Base-by-base conservation (phyloP, 495 filamentous ascomycete genomes). In the Bryoglossum gracile region DNA sequence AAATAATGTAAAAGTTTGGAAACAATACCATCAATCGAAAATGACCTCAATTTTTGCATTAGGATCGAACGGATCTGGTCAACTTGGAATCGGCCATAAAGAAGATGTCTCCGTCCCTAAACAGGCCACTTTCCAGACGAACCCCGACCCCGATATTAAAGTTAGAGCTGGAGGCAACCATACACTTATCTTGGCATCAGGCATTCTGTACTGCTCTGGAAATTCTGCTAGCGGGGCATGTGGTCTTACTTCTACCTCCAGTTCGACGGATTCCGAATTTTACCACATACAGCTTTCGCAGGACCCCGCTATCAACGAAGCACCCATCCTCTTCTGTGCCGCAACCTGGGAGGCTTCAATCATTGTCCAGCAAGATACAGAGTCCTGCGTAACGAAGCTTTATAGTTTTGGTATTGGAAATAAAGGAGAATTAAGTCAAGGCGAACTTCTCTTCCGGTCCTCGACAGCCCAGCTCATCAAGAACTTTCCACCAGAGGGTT, bases 31-130 rank as follows among this genome's bases (percentile, higher is more conserved):
- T n/a, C n/a, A n/a, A n/a, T 36, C 21, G 25, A 32, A 44, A 48
- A 74, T 74, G 70, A 40, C 65, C 14, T 54, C 61, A 38, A 69
- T 95, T 35, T 87, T 81, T 60, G 81, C 89, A n/a, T 80, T 95
- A 54, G 92, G 92, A 26, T 96, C 91, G 23, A 98, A 96, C 64
- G 82, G 86, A 30, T 86, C 81, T 5, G 87, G 87, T 43, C 92
- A 98, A 61, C 76, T 98, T 28, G 87, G 84, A 28, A 72, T 96
- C 38, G 79, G 79, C 18, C 84, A 90, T 64, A 72, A 66, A 36
- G 73, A 87, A 50, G 89, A 95, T 62, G 77, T 84, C 10, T 82
- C 81, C 3, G 64, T 68, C 0, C 88, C 89, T 3, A 75, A 81
- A 38, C 66, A 60, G 48, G 86, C 83, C 57, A 44, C 74, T 26